phyloP scores from a whole-genome alignment of 1,284 basidiomycete genomes.

The Volvariella surrecta region DNA sequence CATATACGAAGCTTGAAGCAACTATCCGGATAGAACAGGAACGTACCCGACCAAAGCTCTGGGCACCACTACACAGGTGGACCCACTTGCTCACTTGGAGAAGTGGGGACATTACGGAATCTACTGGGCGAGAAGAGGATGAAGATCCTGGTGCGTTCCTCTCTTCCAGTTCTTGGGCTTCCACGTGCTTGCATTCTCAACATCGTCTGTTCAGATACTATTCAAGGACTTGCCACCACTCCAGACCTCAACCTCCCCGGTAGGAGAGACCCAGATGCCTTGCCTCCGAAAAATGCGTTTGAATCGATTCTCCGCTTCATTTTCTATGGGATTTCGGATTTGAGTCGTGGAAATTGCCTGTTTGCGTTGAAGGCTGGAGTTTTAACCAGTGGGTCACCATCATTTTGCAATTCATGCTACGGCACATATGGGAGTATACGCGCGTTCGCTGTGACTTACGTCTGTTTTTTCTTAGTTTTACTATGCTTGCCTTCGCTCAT shows the following conservation, averaged over 20 bases:
- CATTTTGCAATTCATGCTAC: not conserved
- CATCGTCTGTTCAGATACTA: slow-evolving; percentile 35
- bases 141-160: slow-evolving; percentile 25
- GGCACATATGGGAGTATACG: too few relatives aligned
- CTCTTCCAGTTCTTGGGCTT: slow-evolving; percentile 3
- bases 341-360: slow-evolving; percentile 52
- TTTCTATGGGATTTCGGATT: slow-evolving; percentile 28
- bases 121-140: slow-evolving; percentile 30
- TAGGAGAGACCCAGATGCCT: slow-evolving; percentile 64
- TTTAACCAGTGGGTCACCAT: slow-evolving; percentile 38
- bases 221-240: slow-evolving; percentile 43
- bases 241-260: slow-evolving; percentile 47
- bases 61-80: slow-evolving; percentile 54
- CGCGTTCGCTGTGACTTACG: too few relatives aligned
- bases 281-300: slow-evolving; percentile 54
- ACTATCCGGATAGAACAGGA: slow-evolving; percentile 51
- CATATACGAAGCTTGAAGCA: slow-evolving; percentile 34
- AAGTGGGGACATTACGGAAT: slow-evolving; percentile 39
- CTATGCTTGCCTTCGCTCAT: slow-evolving; percentile 55
- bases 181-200: not conserved
- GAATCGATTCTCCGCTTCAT: slow-evolving; percentile 41
- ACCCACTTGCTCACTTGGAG: slow-evolving; percentile 27
- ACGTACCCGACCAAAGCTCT: slow-evolving; percentile 43
- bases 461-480: slow-evolving; percentile 29
- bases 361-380: slow-evolving; percentile 78